phyloP scores from a whole-genome alignment of 1,139 yeast genomes.

The Sugiyamaella pinicola region DNA sequence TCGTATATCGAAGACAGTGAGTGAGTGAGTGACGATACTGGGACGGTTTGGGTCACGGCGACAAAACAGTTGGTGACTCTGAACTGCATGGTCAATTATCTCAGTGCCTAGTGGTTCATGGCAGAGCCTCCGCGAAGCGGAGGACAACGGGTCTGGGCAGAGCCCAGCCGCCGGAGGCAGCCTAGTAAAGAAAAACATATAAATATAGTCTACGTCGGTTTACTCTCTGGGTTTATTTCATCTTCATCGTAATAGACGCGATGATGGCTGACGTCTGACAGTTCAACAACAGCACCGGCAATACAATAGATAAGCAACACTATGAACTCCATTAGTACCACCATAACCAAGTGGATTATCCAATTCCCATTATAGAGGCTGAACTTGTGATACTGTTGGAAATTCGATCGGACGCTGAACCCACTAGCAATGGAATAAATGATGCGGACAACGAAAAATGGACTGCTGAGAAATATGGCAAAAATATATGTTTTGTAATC shows the following conservation, averaged over 20 bases:
- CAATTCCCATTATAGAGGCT: slow-evolving; percentile 26
- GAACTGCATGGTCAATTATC: too few species aligned
- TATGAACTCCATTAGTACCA: slow-evolving; percentile 23
- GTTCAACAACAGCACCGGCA: slow-evolving; percentile 15
- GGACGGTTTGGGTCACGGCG: too few species aligned
- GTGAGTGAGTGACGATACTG: too few species aligned
- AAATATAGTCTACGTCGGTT: not conserved
- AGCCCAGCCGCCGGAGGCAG: too few species aligned
- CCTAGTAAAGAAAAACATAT: too few species aligned
- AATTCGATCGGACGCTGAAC: slow-evolving; percentile 15
- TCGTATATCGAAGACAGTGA: too few species aligned
- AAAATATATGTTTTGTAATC: slow-evolving; percentile 1
- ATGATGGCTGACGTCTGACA: not conserved
- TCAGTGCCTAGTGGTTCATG: too few species aligned
- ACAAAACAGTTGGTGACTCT: too few species aligned
- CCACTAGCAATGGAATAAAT: slow-evolving; percentile 18
- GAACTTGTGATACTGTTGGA: slow-evolving; percentile 22
- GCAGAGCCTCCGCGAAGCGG: too few species aligned
- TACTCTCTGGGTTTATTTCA: not conserved
- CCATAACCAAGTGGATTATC: slow-evolving; percentile 23
- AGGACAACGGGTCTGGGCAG: too few species aligned
- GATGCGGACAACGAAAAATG: slow-evolving; percentile 22
- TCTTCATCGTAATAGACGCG: slow-evolving; percentile 4
- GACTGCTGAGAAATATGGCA: slow-evolving; percentile 14
- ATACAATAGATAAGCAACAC: slow-evolving; percentile 9